Evolutionary conservation across 306 rosid genomes (phyloP), one percentile per base, ranked within the genome.

Genomic region (Inga leiocalycina): DNA sequence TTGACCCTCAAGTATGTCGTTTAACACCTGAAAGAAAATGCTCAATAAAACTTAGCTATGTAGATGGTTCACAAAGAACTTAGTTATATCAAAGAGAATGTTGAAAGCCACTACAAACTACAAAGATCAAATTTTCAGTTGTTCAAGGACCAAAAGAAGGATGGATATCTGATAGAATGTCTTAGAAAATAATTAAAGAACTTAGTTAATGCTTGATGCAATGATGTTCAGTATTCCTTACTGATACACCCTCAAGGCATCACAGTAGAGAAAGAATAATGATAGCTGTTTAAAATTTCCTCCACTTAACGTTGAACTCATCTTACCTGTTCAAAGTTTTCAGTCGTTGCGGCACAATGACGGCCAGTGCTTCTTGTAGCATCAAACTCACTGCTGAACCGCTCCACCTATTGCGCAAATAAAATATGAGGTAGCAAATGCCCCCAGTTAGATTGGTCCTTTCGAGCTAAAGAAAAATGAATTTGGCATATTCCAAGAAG

Each of bases 301-400:
- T 17, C 39, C 5, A 72, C 67, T 56, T 57, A 69, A 41, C 56
- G 67, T 79, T 59, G 70, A 81, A 80, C 43, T 61, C 65, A 74
- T 81, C 89, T 90, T 88, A 88, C 99, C 61, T 86, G 97, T 85
- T 93, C 97, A 82, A 94, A 96, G 90, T 92, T 91, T 80, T 84
- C 89, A 79, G 87, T 82, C 32, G 93, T 91, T 59, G 98, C 93
- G 49, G 92, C 88, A 84, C 98, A 96, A 74, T 93, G 98, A 77
- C 90, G 89, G 76, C 98, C 97, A 2, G 92, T 91, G 92, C 98
- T 96, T 91, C 99, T 91, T 74, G 79, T 84, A 78, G 98, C 97
- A 88, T 96, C 94, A 85, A 90, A 92, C 84, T 87, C 93, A 65
- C 79, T 84, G 76, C 84, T 79, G 75, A 83, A 89, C 87, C 77